These are phyloP conservation scores for Aspergillus sp. DNA, from an alignment of 2,329 filamentous ascomycete species.

Conservation along the genomic window DNA sequence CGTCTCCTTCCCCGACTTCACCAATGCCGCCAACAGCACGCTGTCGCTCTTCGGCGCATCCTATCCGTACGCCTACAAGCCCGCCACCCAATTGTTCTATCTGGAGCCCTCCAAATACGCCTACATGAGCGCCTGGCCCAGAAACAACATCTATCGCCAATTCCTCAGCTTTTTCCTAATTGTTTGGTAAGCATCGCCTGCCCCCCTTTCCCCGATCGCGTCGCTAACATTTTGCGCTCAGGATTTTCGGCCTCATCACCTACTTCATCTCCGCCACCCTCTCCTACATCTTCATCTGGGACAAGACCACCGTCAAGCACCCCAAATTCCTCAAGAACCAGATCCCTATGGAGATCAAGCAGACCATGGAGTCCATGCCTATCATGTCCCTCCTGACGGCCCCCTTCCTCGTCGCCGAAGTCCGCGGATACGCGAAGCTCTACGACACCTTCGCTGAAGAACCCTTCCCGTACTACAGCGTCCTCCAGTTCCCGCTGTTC, in stretches of 20 bases:
- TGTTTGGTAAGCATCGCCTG: slow-evolving; percentile 63
- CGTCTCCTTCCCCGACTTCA: slow-evolving; percentile 49
- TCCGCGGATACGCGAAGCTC: slow-evolving; percentile 79
- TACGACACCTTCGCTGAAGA: slow-evolving; percentile 78
- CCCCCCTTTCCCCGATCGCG: not conserved
- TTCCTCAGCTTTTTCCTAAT: slow-evolving; percentile 73
- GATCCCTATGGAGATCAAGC: slow-evolving; percentile 77
- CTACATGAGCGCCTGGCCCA: slow-evolving; percentile 71
- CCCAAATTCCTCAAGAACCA: slow-evolving; percentile 96
- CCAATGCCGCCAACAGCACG: slow-evolving; percentile 55
- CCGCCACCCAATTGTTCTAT: slow-evolving; percentile 67
- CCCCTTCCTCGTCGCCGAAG: slow-evolving; percentile 77
- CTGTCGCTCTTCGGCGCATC: slow-evolving; percentile 54
- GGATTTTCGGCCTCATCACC: slow-evolving; percentile 78
- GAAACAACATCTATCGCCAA: slow-evolving; percentile 77
- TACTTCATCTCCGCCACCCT: slow-evolving; percentile 83
- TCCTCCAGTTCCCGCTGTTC: slow-evolving; percentile 82
- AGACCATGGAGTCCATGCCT: slow-evolving; percentile 74
- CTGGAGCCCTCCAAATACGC: slow-evolving; percentile 72
- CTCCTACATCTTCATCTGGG: slow-evolving; percentile 86
- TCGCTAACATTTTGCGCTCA: slow-evolving; percentile 36
- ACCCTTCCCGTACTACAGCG: slow-evolving; percentile 74
- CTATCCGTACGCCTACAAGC: slow-evolving; percentile 57
- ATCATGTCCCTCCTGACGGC: slow-evolving; percentile 78
- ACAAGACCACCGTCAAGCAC: slow-evolving; percentile 83